A percentile compares a stretch with the other conserved stretches of the same genome.
phyloP scores from a whole-genome alignment of 2,329 filamentous ascomycete species.

The Ceratocystis cubensis region DNA sequence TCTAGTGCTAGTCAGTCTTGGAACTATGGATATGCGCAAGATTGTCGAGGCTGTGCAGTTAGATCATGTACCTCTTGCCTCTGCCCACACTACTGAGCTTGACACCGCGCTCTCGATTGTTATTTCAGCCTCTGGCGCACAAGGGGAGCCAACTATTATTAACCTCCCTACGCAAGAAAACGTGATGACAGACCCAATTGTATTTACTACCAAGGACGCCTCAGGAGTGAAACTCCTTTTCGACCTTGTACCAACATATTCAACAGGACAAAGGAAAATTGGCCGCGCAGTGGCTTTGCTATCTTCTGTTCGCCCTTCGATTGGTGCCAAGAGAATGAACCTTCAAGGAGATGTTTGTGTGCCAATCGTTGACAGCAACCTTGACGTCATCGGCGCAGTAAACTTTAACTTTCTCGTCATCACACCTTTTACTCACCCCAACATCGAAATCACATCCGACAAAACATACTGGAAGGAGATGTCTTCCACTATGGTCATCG shows the following conservation, averaged over 20 bases:
- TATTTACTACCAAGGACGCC: slow-evolving; percentile 68
- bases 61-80: slow-evolving; percentile 73
- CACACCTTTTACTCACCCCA: slow-evolving; percentile 84
- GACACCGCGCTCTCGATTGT: slow-evolving; percentile 90
- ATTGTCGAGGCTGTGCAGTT: slow-evolving; percentile 67
- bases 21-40: slow-evolving; percentile 89
- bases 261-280: slow-evolving; percentile 70
- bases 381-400: slow-evolving; percentile 86
- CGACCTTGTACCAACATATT: slow-evolving; percentile 90
- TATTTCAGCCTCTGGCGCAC: slow-evolving; percentile 71
- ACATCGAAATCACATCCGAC: slow-evolving; percentile 79
- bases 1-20: slow-evolving; percentile 82
- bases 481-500: slow-evolving; percentile 70
- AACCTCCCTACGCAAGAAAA: slow-evolving; percentile 91
- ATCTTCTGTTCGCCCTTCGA: slow-evolving; percentile 67
- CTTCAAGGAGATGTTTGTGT: slow-evolving; percentile 86
- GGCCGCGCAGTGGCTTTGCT: slow-evolving; percentile 81
- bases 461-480: slow-evolving; percentile 96
- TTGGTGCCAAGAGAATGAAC: slow-evolving; percentile 79
- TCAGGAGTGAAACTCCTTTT: slow-evolving; percentile 81
- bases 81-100: slow-evolving; percentile 83
- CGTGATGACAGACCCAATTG: slow-evolving; percentile 82
- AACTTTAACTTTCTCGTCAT: slow-evolving; percentile 97
- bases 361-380: slow-evolving; percentile 69
- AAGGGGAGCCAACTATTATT: slow-evolving; percentile 76